Evolutionary conservation across 2,329 filamentous ascomycete genomes (phyloP), one percentile per base, ranked within the genome.

Genomic region (Alternaria solani): DNA sequence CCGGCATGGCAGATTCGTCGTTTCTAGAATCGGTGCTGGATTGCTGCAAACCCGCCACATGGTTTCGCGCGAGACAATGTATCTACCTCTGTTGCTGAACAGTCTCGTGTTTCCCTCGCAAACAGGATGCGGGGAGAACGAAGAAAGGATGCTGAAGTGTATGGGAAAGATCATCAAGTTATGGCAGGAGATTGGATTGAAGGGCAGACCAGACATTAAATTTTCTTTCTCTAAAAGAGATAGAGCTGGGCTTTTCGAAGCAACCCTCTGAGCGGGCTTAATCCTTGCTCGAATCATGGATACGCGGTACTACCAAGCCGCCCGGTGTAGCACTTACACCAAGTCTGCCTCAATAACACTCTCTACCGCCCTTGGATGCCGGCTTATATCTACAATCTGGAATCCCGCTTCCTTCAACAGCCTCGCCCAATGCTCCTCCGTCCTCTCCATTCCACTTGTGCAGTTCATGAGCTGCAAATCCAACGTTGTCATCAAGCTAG

Each of bases 41-140:
- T 53, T 72, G 7, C 14, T 65, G 14, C 55, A 54, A 3, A 62
- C 60, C 1, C 71, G 66, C 48, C 65, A 64, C 36, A 59, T 49
- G 4, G 44, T 65, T 1, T 61, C 58, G 14, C 14, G 52, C 9
- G 63, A 70, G 34, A 70, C 66, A 7, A 51, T 34, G 9, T 59
- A 62, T 32, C 20, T 66, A 16, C 62, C 57, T 7, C 4, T 69
- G 3, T 59, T 43, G 28, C n/a, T 64, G 2, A 65, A 66, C 23
- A 61, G 12, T 7, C 18, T 65, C n/a, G 44, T 54, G 2, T 68
- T 68, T 34, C 4, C 18, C 32, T 34, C 30, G 20, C 16, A 30
- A 25, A 36, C 12, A 25, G 30, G 30, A 34, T n/a, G 30, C 16
- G 30, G 18, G 11, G 18, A 48, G 18, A 20, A n/a, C 4, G 46